Percentiles rank a stretch among this genome's conserved stretches.
phyloP scores from a whole-genome alignment of 192 early-diverging fungal species.

The Coemansia sp. region DNA sequence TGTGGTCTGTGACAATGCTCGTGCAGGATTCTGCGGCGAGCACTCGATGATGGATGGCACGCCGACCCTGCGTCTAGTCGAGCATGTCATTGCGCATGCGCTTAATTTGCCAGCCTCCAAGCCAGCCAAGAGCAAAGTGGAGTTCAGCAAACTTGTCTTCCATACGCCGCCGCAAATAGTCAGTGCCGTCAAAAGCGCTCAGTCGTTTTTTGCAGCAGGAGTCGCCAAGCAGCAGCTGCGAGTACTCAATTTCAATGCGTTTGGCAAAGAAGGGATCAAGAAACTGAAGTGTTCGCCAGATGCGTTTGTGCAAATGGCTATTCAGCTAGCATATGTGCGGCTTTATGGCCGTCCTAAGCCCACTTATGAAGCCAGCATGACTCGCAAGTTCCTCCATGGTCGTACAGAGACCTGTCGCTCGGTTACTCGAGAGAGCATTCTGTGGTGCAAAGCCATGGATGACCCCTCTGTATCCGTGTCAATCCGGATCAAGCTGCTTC shows the following conservation, averaged over 20 bases:
- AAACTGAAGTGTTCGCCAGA: conserved; percentile 74
- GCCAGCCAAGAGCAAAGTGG: conserved; percentile 4
- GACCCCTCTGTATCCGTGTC: conserved; percentile 50
- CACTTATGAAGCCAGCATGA: conserved; percentile 94
- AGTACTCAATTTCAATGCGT: conserved; percentile 80
- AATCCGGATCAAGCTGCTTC: conserved; percentile 68
- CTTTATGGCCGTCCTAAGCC: conserved; percentile 73
- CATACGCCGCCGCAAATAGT: conserved; percentile 58
- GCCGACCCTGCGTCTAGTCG: conserved; percentile 80
- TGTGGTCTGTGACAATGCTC: conserved; percentile 92
- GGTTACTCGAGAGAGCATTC: conserved; percentile 69
- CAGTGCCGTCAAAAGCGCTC: conserved; percentile 62
- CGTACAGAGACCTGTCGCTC: conserved; percentile 93
- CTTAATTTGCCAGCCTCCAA: conserved; percentile 58
- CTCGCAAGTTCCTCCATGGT: conserved; percentile 87
- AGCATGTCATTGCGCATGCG: conserved; percentile 61
- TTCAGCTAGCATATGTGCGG: conserved; percentile 95
- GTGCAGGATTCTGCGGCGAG: conserved; percentile 94
- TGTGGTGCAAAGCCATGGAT: conserved; percentile 87
- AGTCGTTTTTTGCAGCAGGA: conserved; percentile 69
- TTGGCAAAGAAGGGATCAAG: conserved; percentile 96
- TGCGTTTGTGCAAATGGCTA: conserved; percentile 85
- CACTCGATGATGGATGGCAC: conserved; percentile 96
- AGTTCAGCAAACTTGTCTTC: conserved; percentile 65
- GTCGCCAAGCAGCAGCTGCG: conserved; percentile 77